These are phyloP conservation scores for Nicotiana benthamiana DNA, from an alignment of 257 asterid species.

Conservation along the genomic window DNA sequence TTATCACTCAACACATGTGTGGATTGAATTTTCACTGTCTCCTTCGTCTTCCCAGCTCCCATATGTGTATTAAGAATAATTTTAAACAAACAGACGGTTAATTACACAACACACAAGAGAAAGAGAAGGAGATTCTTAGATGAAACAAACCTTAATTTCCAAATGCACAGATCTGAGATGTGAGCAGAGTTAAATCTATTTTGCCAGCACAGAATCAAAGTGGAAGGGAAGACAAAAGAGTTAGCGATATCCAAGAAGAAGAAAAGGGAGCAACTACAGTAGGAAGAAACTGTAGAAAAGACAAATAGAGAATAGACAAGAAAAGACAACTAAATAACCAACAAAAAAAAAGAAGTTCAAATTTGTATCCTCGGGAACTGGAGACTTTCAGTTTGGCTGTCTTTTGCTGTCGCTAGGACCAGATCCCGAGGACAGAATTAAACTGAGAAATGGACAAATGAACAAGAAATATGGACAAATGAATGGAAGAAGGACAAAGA, in stretches of 20 bases:
- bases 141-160: neutral
- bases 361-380: slow-evolving; percentile 54
- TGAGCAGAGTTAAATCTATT: neutral
- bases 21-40: neutral
- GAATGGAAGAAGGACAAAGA: slow-evolving; percentile 25
- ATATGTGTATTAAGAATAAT: neutral
- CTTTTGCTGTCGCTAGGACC: slow-evolving; percentile 15
- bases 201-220: neutral
- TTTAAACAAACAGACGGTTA: neutral
- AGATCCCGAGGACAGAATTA: slow-evolving; percentile 27
- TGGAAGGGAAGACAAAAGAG: neutral
- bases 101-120: neutral
- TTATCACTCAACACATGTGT: neutral
- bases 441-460: neutral
- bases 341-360: neutral
- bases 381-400: neutral
- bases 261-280: neutral
- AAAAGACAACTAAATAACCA: slow-evolving; percentile 19
- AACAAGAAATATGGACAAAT: neutral
- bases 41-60: neutral
- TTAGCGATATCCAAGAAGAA: neutral
- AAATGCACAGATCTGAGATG: neutral
- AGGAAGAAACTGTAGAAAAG: neutral
- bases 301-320: neutral
- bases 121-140: neutral